Evolutionary conservation across 2,329 filamentous ascomycete genomes (phyloP).

Genomic region (Pseudopyricularia cyperi): DNA sequence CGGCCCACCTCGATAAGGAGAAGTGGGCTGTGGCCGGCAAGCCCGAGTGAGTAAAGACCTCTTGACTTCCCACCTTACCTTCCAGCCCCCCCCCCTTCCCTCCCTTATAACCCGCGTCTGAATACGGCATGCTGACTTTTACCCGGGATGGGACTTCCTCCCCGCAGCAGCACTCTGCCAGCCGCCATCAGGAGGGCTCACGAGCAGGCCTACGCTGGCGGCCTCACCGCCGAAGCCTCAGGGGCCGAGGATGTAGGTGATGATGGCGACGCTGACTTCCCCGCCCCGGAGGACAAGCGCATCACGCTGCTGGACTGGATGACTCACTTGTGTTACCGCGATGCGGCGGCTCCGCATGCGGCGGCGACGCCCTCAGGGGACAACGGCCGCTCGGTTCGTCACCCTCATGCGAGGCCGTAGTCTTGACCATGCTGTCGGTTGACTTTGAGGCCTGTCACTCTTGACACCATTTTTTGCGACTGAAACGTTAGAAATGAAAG

Average conservation of each 20-base stretch:
- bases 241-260: background rate
- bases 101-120: too few species aligned
- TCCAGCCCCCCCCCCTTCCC: too few species aligned
- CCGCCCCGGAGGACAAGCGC: conserved; percentile 13
- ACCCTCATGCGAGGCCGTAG: background rate
- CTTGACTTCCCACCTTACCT: background rate
- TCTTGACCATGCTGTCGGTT: background rate
- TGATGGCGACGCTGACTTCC: conserved; percentile 9
- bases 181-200: conserved; percentile 10
- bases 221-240: background rate
- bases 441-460: background rate
- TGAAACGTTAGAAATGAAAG: too few species aligned
- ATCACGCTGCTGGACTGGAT: conserved; percentile 20
- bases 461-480: background rate
- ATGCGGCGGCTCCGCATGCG: background rate
- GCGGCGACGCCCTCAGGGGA: background rate
- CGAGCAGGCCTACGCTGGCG: conserved; percentile 1
- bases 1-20: conserved; percentile 57
- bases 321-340: conserved; percentile 15
- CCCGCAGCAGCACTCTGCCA: conserved; percentile 9
- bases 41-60: conserved; percentile 39
- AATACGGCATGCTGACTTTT: too few species aligned
- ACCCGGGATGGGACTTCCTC: too few species aligned
- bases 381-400: background rate
- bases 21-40: conserved; percentile 65